These are phyloP conservation scores for Acidomyces sp. DNA, from an alignment of 495 filamentous ascomycete genomes.

Conservation along the genomic window DNA sequence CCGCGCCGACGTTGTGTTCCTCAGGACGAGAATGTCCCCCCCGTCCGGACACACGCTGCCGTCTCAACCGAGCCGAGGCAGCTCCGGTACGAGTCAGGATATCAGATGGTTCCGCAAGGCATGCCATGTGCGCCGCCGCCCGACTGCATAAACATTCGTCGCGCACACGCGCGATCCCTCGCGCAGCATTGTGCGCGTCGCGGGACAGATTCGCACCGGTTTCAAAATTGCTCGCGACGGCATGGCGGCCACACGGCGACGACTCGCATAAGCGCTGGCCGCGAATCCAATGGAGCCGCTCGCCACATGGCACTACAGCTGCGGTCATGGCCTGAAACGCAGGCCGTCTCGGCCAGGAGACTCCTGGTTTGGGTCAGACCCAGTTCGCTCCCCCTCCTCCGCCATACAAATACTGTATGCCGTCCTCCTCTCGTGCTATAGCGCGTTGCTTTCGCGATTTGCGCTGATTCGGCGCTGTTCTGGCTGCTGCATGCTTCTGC, in stretches of 20 bases:
- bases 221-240: too few species aligned
- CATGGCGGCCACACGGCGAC: background rate
- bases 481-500: background rate
- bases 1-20: too few species aligned
- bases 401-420: slow-evolving; percentile 8
- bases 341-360: slow-evolving; percentile 4
- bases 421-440: slow-evolving; percentile 17
- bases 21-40: too few species aligned
- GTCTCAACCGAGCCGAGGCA: too few species aligned
- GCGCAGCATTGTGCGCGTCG: too few species aligned
- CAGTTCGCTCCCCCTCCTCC: slow-evolving; percentile 1
- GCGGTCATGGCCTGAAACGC: slow-evolving; percentile 12
- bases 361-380: background rate
- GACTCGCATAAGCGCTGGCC: slow-evolving; percentile 7
- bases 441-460: slow-evolving; percentile 11
- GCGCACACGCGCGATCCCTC: too few species aligned
- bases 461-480: background rate
- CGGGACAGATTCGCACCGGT: too few species aligned
- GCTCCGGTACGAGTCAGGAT: too few species aligned
- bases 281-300: background rate
- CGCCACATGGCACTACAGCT: slow-evolving; percentile 7
- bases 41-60: too few species aligned
- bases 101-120: too few species aligned
- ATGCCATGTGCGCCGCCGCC: too few species aligned
- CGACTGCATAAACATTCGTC: too few species aligned